These are phyloP conservation scores for Magnolia kwangsiensis DNA, from an alignment of 164 flowering plant species.

Conservation along the genomic window DNA sequence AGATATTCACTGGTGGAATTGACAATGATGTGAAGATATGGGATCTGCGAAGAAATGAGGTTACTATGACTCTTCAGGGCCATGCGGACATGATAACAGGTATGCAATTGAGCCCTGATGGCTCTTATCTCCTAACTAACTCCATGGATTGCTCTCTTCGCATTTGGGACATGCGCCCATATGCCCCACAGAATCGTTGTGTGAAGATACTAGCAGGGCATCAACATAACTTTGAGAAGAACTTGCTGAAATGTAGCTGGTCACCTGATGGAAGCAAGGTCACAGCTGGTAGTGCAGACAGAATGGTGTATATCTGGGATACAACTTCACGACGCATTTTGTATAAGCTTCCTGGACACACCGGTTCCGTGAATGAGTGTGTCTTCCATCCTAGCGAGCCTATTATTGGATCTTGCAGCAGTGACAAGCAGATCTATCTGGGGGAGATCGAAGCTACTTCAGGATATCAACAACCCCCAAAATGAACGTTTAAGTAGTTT, in stretches of 20 bases:
- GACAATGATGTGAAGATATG: conserved; percentile 91
- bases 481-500: background rate
- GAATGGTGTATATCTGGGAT: conserved; percentile 97
- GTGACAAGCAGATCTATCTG: conserved; percentile 87
- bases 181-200: conserved; percentile 94
- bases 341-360: conserved; percentile 95
- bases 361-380: conserved; percentile 89
- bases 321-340: conserved; percentile 82
- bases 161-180: conserved; percentile 98
- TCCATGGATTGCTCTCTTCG: conserved; percentile 93
- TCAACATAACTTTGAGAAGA: conserved; percentile 96
- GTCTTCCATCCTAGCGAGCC: conserved; percentile 92
- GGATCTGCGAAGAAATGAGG: conserved; percentile 89
- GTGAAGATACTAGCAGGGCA: conserved; percentile 90
- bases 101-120: conserved; percentile 96
- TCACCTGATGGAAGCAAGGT: conserved; percentile 98
- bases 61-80: conserved; percentile 88
- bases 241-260: conserved; percentile 93
- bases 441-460: conserved; percentile 63
- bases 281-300: conserved; percentile 89
- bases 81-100: conserved; percentile 91
- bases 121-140: conserved; percentile 94
- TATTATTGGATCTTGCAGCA: conserved; percentile 85
- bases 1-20: conserved; percentile 89
- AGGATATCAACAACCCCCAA: background rate